Percentiles rank a stretch among this genome's conserved stretches.
Conservation (phyloP, 345 rosid genomes). For the Citrus unshiu region DNA sequence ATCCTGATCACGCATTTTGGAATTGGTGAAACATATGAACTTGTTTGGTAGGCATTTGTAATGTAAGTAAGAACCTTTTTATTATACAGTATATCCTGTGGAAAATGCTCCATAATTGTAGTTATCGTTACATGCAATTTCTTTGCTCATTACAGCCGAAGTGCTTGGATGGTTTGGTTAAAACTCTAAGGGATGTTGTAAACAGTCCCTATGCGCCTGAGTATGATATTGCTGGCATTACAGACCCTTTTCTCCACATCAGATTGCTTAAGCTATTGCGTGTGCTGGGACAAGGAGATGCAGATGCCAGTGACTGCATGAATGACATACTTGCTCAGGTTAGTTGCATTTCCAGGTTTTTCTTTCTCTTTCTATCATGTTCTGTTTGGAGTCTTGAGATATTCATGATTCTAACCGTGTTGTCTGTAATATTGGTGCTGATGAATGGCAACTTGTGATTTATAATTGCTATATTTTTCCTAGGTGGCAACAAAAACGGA, state of each 20-base stretch:
- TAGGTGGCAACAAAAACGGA: slow-evolving; percentile 99
- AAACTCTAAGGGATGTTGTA: slow-evolving; percentile 73
- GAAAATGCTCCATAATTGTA: not conserved
- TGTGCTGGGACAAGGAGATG: slow-evolving; percentile 90
- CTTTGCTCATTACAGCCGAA: slow-evolving; percentile 47
- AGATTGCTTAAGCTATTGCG: slow-evolving; percentile 88
- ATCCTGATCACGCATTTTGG: slow-evolving; percentile 11
- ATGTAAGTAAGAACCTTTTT: not conserved
- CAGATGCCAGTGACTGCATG: slow-evolving; percentile 93
- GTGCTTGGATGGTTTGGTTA: slow-evolving; percentile 87
- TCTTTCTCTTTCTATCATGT: slow-evolving; percentile 1
- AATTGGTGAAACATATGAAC: slow-evolving; percentile 8
- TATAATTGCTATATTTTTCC: slow-evolving; percentile 19
- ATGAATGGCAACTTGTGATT: not conserved
- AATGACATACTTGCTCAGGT: slow-evolving; percentile 99
- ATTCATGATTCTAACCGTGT: not conserved
- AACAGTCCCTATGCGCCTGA: slow-evolving; percentile 98
- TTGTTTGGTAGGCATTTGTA: not conserved
- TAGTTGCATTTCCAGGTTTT: slow-evolving; percentile 19
- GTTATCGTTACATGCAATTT: slow-evolving; percentile 8
- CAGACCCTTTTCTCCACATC: slow-evolving; percentile 98
- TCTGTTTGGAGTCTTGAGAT: not conserved
- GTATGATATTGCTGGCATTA: slow-evolving; percentile 96
- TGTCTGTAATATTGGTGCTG: not conserved
- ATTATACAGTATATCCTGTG: not conserved